Evolutionary conservation across 495 filamentous ascomycete genomes (phyloP).

Genomic region (Neurospora sp.): DNA sequence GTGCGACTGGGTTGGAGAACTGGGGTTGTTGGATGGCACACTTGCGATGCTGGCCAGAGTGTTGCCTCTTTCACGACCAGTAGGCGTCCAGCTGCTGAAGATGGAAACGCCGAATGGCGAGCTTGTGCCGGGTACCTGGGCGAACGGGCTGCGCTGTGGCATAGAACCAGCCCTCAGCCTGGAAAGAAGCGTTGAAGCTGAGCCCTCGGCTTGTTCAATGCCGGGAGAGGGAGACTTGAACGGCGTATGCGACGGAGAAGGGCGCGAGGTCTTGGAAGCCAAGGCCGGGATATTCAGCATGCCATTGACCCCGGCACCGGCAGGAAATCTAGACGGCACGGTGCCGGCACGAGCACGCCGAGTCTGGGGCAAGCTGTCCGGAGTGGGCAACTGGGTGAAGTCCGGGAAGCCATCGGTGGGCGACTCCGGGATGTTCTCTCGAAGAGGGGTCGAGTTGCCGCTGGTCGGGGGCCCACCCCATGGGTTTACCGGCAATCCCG

Average conservation of each 20-base stretch:
- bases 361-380: conserved; percentile 46
- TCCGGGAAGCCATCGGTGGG: conserved; percentile 93
- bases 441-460: conserved; percentile 87
- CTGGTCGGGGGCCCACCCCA: conserved; percentile 91
- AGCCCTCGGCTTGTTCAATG: conserved; percentile 50
- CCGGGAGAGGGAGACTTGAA: conserved; percentile 70
- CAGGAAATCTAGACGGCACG: conserved; percentile 89
- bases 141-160: conserved; percentile 73
- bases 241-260: conserved; percentile 84
- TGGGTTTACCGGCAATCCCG: conserved; percentile 61
- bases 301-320: conserved; percentile 48
- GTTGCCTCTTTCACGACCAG: conserved; percentile 60
- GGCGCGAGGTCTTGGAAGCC: conserved; percentile 72
- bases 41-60: conserved; percentile 77
- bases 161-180: conserved; percentile 89
- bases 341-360: conserved; percentile 81
- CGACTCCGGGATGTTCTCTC: conserved; percentile 97
- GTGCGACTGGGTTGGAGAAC: conserved; percentile 79
- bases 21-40: conserved; percentile 66
- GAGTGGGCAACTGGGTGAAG: conserved; percentile 55
- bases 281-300: conserved; percentile 53
- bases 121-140: conserved; percentile 39
- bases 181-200: conserved; percentile 65
- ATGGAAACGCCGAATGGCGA: conserved; percentile 80
- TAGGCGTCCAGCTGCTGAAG: conserved; percentile 79